A percentile compares a stretch with the other conserved stretches of the same genome.
These are phyloP conservation scores for Rhododendron henanense DNA, from an alignment of 148 eudicot genomes.

Conservation along the genomic window DNA sequence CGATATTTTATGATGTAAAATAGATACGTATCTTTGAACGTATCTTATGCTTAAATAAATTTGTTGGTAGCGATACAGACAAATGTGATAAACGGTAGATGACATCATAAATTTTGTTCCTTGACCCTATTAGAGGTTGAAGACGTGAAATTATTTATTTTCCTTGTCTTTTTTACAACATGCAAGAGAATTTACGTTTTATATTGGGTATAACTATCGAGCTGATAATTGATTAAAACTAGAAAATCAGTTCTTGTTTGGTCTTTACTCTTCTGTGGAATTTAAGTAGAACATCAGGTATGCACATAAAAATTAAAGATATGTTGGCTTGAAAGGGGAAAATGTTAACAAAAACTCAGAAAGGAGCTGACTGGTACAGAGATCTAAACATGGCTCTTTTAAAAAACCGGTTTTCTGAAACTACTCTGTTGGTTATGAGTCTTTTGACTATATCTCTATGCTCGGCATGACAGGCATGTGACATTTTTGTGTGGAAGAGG, in stretches of 20 bases:
- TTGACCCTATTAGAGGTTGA: not conserved
- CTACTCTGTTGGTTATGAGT: not conserved
- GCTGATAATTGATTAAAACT: not conserved
- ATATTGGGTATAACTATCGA: not conserved
- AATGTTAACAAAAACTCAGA: not conserved
- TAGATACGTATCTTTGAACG: not conserved
- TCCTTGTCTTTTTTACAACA: not conserved
- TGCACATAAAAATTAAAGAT: not conserved
- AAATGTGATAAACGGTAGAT: not conserved
- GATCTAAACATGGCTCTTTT: not conserved
- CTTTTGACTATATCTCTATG: not conserved
- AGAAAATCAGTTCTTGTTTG: not conserved
- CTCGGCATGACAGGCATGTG: conserved; percentile 38
- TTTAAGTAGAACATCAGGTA: not conserved
- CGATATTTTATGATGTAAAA: not conserved
- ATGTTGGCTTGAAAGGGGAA: not conserved
- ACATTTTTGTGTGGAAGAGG: conserved; percentile 74
- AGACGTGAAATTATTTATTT: not conserved
- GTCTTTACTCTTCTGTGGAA: not conserved
- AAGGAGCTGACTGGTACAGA: not conserved
- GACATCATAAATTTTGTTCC: not conserved
- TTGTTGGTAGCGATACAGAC: not conserved
- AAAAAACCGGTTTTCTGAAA: not conserved
- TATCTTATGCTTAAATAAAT: not conserved
- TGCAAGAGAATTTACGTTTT: not conserved